phyloP scores from a whole-genome alignment of 805 yeast genomes.

The Spathaspora hagerdaliae region DNA sequence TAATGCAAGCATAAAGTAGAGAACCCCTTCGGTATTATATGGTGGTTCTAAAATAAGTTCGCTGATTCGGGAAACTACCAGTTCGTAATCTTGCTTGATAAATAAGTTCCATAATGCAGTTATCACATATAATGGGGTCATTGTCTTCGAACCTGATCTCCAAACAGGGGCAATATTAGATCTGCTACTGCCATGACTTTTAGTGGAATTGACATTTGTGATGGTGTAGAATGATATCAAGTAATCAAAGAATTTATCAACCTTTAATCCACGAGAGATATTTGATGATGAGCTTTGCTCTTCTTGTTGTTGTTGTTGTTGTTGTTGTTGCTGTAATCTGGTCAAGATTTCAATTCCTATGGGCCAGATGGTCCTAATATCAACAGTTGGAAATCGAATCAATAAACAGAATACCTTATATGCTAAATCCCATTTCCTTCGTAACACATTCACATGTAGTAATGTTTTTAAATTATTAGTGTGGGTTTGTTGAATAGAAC shows the following conservation, averaged over 20 bases:
- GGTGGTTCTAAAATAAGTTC: constrained; percentile 41
- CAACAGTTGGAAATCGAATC: constrained; percentile 45
- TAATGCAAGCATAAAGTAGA: constrained; percentile 27
- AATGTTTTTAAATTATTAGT: constrained; percentile 36
- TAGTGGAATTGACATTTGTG: constrained; percentile 7
- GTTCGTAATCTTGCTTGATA: constrained; percentile 28
- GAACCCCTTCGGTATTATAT: constrained; percentile 36
- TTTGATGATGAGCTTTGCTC: not conserved
- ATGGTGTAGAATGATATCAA: constrained; percentile 24
- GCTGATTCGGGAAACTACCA: constrained; percentile 30
- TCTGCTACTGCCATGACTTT: constrained; percentile 5
- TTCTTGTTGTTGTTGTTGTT: constrained; percentile 6
- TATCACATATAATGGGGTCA: constrained; percentile 39
- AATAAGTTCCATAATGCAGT: constrained; percentile 42
- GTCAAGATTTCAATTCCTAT: constrained; percentile 55
- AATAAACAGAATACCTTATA: constrained; percentile 49
- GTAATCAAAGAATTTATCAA: constrained; percentile 36
- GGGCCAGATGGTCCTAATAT: constrained; percentile 60
- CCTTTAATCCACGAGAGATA: constrained; percentile 11
- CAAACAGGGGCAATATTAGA: constrained; percentile 30
- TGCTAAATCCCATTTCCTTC: constrained; percentile 52
- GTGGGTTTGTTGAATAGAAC: constrained; percentile 19
- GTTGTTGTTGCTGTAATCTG: not conserved
- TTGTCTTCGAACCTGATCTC: constrained; percentile 36
- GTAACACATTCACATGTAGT: constrained; percentile 46